Percentiles rank a stretch among this genome's conserved stretches.
phyloP scores from a whole-genome alignment of 2,329 filamentous ascomycete species.

The Pestalotiopsis sp. region DNA sequence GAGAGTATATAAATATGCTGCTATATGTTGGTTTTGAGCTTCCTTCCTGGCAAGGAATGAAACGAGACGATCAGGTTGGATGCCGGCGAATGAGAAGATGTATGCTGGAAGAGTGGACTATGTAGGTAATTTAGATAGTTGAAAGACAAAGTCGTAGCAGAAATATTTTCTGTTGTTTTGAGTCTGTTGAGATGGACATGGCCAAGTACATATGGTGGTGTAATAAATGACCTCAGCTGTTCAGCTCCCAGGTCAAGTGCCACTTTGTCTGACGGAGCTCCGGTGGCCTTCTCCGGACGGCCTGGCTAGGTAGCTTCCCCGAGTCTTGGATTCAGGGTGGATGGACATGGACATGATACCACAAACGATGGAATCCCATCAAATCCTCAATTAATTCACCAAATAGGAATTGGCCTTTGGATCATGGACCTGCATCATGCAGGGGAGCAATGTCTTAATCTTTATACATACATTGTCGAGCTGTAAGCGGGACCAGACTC shows the following conservation, averaged over 20 bases:
- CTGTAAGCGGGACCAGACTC: not conserved
- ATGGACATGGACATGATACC: not conserved
- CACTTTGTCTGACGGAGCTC: not conserved
- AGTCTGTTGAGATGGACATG: too few relatives aligned
- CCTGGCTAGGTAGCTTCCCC: not conserved
- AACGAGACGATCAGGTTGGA: too few relatives aligned
- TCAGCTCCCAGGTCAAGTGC: not conserved
- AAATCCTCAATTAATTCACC: not conserved
- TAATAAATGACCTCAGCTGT: not conserved
- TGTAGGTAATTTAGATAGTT: too few relatives aligned
- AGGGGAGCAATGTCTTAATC: not conserved
- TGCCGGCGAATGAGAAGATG: too few relatives aligned
- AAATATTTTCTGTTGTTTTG: too few relatives aligned
- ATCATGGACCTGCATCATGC: not conserved
- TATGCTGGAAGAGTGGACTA: too few relatives aligned
- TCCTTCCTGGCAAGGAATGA: too few relatives aligned
- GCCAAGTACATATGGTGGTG: too few relatives aligned
- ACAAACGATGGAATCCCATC: not conserved
- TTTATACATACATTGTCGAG: not conserved
- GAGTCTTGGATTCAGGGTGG: not conserved
- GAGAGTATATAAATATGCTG: too few relatives aligned
- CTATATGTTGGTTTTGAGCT: too few relatives aligned
- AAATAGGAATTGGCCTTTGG: not conserved
- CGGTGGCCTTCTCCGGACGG: not conserved
- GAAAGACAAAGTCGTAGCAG: too few relatives aligned